Conservation (phyloP, 805 yeast species). For the Saccharomycopsis sp. region DNA sequence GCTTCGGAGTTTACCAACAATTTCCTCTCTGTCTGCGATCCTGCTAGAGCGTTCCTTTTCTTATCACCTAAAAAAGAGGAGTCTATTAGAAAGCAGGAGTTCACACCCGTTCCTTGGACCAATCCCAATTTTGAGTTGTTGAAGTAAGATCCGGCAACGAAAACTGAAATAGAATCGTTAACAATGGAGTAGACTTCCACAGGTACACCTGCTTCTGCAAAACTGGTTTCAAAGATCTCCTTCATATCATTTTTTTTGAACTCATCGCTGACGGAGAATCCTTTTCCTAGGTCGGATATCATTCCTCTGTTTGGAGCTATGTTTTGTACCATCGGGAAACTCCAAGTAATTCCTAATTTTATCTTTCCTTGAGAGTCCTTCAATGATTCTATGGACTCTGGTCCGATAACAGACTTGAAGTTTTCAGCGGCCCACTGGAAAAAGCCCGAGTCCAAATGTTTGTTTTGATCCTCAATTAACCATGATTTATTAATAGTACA, state of each 20-base stretch:
- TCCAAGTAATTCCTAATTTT: slow-evolving; percentile 1
- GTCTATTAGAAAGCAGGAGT: slow-evolving; percentile 3
- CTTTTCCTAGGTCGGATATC: not conserved
- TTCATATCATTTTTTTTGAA: not conserved
- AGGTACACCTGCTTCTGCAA: not conserved
- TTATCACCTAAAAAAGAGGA: slow-evolving; percentile 2
- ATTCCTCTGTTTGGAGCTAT: not conserved
- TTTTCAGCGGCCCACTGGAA: not conserved
- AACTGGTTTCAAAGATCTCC: not conserved
- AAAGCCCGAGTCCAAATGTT: not conserved
- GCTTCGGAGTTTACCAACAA: slow-evolving; percentile 6
- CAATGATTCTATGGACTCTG: not conserved
- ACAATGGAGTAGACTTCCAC: not conserved
- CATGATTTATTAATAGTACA: not conserved
- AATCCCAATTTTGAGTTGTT: slow-evolving; percentile 2
- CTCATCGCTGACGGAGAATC: not conserved
- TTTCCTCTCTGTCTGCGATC: not conserved
- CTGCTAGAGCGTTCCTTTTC: not conserved
- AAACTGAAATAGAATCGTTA: slow-evolving; percentile 1
- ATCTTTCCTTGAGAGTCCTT: not conserved
- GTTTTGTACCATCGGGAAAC: not conserved
- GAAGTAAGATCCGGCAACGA: slow-evolving; percentile 3
- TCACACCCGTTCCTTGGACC: slow-evolving; percentile 20
- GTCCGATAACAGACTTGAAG: not conserved
- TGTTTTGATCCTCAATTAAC: not conserved